Evolutionary conservation across 257 asterid species (phyloP), one percentile per base, ranked within the genome.

Genomic region (Galeopsis tetrahit): DNA sequence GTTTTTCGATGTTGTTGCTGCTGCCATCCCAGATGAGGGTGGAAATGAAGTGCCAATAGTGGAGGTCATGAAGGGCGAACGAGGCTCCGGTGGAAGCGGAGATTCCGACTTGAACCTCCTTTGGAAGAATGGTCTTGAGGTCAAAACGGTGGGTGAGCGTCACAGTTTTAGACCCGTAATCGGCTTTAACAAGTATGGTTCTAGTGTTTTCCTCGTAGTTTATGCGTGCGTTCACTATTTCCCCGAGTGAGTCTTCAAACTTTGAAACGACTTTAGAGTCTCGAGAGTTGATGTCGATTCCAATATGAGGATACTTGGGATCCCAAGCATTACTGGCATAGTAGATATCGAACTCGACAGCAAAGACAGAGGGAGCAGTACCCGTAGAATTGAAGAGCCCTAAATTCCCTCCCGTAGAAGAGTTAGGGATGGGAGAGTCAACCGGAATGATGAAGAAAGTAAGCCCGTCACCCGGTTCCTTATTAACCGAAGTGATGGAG

Each of bases 281-380:
- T 1, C 5, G 0, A 0, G 49, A 34, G 10, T 17, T 3, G 52
- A 68, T 2, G 52, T 68, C 38, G 63, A 68, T 52, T 36, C 73
- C 73, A 1, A 68, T 17, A 11, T 68, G 73, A 0, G 38, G 73
- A 3, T 14, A 14, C 1, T 0, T 2, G 2, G 62, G 62, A 4
- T 56, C 38, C 14, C 62, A 9, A 10, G 7, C 0, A 62, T 52
- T 51, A 7, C 28, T 21, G 28, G 28, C 28, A 21, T 21, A 21
- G 28, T 21, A 21, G 28, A 21, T 4, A 3, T 52, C 72, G 63
- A 68, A 68, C 15, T 68, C 72, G 21, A 68, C 63, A 0, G 72
- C 51, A 35, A 68, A 51, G 2, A 67, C 21, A 2, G 2, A 21
- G 28, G 1, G 28, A 21, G 28, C 28, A 21, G 1, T 21, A 1